Evolutionary conservation across 1,284 basidiomycete species (phyloP).

Genomic region (Pholiota adiposa): DNA sequence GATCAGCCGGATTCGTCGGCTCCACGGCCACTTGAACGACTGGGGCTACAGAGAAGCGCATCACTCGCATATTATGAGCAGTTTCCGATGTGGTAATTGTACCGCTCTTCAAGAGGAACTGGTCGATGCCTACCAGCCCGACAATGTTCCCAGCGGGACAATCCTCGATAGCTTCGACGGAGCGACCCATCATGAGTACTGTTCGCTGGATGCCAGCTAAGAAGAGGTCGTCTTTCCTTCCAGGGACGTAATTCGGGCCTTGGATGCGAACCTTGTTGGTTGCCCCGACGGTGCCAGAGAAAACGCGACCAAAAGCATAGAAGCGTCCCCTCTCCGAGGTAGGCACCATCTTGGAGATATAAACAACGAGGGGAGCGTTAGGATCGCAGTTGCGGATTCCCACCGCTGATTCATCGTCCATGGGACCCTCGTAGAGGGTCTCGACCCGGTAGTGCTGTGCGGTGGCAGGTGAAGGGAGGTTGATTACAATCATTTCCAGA

Average conservation of each 20-base stretch:
- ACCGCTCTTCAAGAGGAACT: slow-evolving; percentile 99
- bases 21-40: slow-evolving; percentile 99
- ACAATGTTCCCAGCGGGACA: slow-evolving; percentile 99
- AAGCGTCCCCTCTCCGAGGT: slow-evolving; percentile 99
- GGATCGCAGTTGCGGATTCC: slow-evolving; percentile 99
- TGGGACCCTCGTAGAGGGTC: slow-evolving; percentile 99
- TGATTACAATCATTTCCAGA: slow-evolving; percentile 99
- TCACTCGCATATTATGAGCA: slow-evolving; percentile 99
- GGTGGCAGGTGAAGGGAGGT: slow-evolving; percentile 96
- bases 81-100: slow-evolving; percentile 98
- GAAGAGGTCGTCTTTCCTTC: slow-evolving; percentile 99
- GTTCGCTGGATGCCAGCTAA: slow-evolving; percentile 99
- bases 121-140: slow-evolving; percentile 99
- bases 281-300: slow-evolving; percentile 99
- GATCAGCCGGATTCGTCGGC: slow-evolving; percentile 99
- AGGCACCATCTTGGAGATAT: slow-evolving; percentile 99
- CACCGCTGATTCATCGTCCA: slow-evolving; percentile 99
- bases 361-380: slow-evolving; percentile 95
- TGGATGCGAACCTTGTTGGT: slow-evolving; percentile 93
- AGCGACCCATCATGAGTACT: slow-evolving; percentile 99
- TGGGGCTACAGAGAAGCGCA: slow-evolving; percentile 99
- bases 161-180: slow-evolving; percentile 98
- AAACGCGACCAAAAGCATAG: slow-evolving; percentile 99
- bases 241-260: slow-evolving; percentile 98
- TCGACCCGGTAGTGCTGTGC: slow-evolving; percentile 99